These are phyloP conservation scores for Bipolaris oryzae DNA, from an alignment of 2,329 filamentous ascomycete species.

Conservation along the genomic window DNA sequence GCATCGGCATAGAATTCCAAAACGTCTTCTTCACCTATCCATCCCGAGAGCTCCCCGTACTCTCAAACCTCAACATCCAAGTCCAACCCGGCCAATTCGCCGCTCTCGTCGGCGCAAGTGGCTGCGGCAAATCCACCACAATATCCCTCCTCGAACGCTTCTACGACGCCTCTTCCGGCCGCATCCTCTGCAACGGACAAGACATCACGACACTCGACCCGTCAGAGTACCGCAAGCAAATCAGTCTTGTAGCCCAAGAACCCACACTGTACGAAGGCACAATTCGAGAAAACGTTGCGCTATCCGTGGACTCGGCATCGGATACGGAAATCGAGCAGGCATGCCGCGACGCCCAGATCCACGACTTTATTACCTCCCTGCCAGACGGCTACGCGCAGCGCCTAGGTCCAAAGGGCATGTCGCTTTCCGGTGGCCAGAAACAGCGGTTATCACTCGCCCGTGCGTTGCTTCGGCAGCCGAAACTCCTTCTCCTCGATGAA, in stretches of 20 bases:
- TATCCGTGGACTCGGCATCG: conserved; percentile 41
- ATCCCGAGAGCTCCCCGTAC: conserved; percentile 75
- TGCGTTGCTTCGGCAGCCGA: conserved; percentile 41
- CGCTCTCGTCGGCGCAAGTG: conserved; percentile 70
- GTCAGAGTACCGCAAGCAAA: conserved; percentile 47
- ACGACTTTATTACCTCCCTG: conserved; percentile 46
- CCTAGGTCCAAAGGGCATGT: conserved; percentile 46
- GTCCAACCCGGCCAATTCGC: conserved; percentile 68
- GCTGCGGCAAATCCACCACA: conserved; percentile 75
- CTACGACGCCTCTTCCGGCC: conserved; percentile 70
- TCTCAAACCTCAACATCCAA: conserved; percentile 55
- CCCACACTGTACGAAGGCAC: conserved; percentile 55
- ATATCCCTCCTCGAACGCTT: conserved; percentile 68
- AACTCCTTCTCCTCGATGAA: conserved; percentile 45
- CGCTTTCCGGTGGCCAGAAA: conserved; percentile 44
- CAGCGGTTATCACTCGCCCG: conserved; percentile 45
- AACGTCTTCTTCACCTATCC: conserved; percentile 95
- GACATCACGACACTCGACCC: conserved; percentile 47
- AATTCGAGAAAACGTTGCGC: conserved; percentile 48
- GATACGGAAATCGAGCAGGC: conserved; percentile 40
- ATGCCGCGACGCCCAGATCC: conserved; percentile 47
- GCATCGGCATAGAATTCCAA: conserved; percentile 74
- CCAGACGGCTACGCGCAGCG: conserved; percentile 45
- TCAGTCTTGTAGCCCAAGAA: conserved; percentile 56
- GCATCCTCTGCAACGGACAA: conserved; percentile 61